Conservation (phyloP, 805 yeast species). For the Cyberlindnera americana region DNA sequence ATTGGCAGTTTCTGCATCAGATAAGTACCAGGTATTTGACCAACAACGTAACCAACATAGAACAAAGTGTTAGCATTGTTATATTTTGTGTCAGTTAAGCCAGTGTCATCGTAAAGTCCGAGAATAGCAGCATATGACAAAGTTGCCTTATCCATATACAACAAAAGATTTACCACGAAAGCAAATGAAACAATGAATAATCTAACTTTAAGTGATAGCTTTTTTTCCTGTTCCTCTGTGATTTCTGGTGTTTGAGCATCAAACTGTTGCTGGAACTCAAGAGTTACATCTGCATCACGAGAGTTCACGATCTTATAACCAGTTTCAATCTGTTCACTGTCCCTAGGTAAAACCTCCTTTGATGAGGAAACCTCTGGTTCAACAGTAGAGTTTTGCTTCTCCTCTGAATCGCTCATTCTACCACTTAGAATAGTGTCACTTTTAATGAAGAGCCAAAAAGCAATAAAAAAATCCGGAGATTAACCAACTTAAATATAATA, state of each 20-base stretch:
- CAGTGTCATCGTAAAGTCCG: conserved; percentile 45
- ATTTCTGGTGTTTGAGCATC: conserved; percentile 35
- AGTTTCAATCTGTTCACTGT: conserved; percentile 4
- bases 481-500: too few species aligned
- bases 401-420: conserved; percentile 2
- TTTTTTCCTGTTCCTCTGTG: conserved; percentile 40
- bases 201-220: conserved; percentile 36
- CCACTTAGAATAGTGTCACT: too few species aligned
- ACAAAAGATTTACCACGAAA: conserved; percentile 37
- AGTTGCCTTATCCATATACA: conserved; percentile 51
- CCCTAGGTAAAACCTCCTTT: conserved; percentile 3
- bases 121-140: conserved; percentile 45
- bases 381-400: background rate
- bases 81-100: conserved; percentile 40
- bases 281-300: conserved; percentile 39
- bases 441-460: background rate
- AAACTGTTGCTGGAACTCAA: conserved; percentile 34
- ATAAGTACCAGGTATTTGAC: conserved; percentile 41
- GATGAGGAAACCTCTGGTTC: background rate
- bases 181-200: conserved; percentile 36
- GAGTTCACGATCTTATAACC: conserved; percentile 36
- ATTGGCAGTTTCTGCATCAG: conserved; percentile 43
- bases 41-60: conserved; percentile 48
- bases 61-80: conserved; percentile 50
- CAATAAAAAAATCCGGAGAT: too few species aligned